Evolutionary conservation across 2,329 filamentous ascomycete genomes (phyloP).

Genomic region (Penicillium digitatum): DNA sequence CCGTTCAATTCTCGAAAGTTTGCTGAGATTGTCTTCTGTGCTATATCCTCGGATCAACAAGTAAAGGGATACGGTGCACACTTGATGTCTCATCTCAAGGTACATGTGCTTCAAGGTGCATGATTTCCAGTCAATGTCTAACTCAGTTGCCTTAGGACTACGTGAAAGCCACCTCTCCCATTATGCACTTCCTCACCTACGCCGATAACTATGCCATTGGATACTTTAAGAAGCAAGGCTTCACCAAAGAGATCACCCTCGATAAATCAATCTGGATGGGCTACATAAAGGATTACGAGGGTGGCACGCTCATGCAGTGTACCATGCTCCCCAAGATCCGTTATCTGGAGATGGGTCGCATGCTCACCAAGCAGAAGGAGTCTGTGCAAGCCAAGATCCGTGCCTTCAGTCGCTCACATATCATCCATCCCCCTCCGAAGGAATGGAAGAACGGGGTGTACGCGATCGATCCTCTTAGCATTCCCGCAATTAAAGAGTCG

Average conservation of each 20-base stretch:
- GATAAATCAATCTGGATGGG: slow-evolving; percentile 94
- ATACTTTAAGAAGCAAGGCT: slow-evolving; percentile 98
- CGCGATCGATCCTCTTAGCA: slow-evolving; percentile 77
- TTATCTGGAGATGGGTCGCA: slow-evolving; percentile 86
- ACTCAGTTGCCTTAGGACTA: slow-evolving; percentile 58
- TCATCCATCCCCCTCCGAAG: slow-evolving; percentile 77
- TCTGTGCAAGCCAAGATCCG: slow-evolving; percentile 92
- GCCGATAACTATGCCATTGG: slow-evolving; percentile 98
- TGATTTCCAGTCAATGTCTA: not conserved
- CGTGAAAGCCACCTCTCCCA: slow-evolving; percentile 90
- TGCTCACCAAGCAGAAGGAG: slow-evolving; percentile 97
- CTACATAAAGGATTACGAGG: slow-evolving; percentile 99
- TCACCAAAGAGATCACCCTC: slow-evolving; percentile 96
- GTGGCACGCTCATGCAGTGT: slow-evolving; percentile 98
- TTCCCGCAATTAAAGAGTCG: slow-evolving; percentile 82
- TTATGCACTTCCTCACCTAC: slow-evolving; percentile 98
- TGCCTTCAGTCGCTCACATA: slow-evolving; percentile 81
- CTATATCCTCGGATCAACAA: slow-evolving; percentile 95
- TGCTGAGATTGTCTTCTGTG: slow-evolving; percentile 97
- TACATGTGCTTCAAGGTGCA: slow-evolving; percentile 18
- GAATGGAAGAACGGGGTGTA: slow-evolving; percentile 74
- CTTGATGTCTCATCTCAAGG: slow-evolving; percentile 95
- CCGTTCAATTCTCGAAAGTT: slow-evolving; percentile 90
- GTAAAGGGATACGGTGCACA: slow-evolving; percentile 98
- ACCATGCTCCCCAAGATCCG: slow-evolving; percentile 93